Percentiles rank a stretch among this genome's conserved stretches.
Conservation (phyloP, 768 basidiomycete species). For the Lyophyllum decastes region DNA sequence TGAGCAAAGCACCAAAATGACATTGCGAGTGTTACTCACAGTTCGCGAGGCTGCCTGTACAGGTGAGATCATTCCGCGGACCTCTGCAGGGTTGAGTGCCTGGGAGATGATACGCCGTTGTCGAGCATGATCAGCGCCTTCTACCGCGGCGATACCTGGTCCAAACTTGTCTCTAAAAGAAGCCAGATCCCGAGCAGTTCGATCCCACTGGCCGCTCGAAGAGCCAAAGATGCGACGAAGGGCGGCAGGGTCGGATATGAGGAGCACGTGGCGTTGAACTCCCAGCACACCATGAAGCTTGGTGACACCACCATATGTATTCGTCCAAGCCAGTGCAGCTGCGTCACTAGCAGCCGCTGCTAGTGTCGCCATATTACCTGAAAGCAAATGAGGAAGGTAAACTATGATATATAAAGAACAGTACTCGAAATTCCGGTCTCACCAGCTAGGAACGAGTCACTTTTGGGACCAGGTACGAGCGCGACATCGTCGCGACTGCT, state of each 20-base stretch:
- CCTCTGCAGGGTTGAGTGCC: conserved; percentile 5
- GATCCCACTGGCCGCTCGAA: conserved; percentile 2
- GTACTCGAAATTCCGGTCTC: neutral
- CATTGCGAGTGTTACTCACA: neutral
- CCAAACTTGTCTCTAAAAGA: conserved; percentile 7
- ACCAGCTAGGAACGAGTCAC: conserved; percentile 8
- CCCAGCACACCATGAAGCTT: conserved; percentile 10
- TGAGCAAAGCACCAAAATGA: too few relatives aligned
- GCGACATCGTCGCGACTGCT: conserved; percentile 4
- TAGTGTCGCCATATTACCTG: conserved; percentile 9
- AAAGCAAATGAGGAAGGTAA: neutral
- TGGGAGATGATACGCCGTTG: conserved; percentile 4
- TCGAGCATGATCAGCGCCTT: conserved; percentile 7
- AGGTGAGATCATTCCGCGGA: conserved; percentile 4
- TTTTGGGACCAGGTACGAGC: neutral
- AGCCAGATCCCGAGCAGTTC: conserved; percentile 4
- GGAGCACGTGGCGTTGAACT: conserved; percentile 7
- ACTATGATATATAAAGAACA: too few relatives aligned
- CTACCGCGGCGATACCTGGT: conserved; percentile 5
- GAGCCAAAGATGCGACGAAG: conserved; percentile 9
- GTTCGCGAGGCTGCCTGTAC: conserved; percentile 1
- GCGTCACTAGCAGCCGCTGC: neutral
- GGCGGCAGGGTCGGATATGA: conserved; percentile 4
- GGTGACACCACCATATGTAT: conserved; percentile 3
- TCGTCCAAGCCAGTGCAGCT: conserved; percentile 4